phyloP scores from a whole-genome alignment of 768 basidiomycete genomes.

The Clavulina sp. region DNA sequence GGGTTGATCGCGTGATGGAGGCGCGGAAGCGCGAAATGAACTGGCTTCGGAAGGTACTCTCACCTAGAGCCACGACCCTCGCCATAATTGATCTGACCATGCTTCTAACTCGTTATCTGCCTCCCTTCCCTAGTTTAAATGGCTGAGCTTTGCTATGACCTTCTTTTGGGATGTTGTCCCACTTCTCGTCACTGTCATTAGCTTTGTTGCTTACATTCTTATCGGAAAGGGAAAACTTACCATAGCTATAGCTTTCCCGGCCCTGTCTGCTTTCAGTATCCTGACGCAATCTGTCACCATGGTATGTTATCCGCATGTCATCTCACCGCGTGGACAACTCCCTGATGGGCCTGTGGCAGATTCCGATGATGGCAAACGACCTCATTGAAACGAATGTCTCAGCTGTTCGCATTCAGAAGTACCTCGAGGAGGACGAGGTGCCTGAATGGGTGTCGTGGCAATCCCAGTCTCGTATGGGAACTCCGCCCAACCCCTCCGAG shows the following conservation, averaged over 20 bases:
- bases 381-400: slow-evolving; percentile 13
- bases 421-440: slow-evolving; percentile 56
- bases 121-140: not conserved
- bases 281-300: slow-evolving; percentile 23
- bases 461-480: not conserved
- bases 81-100: not conserved
- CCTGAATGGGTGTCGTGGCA: slow-evolving; percentile 35
- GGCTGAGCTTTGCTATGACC: slow-evolving; percentile 34
- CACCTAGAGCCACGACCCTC: no score
- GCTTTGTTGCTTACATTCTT: slow-evolving; percentile 58
- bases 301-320: slow-evolving; percentile 13
- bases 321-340: not conserved
- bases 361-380: not conserved
- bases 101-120: not conserved
- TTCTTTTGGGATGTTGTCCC: slow-evolving; percentile 61
- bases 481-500: not conserved
- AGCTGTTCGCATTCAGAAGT: slow-evolving; percentile 47
- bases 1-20: slow-evolving; percentile 49
- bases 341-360: not conserved
- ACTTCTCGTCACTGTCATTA: slow-evolving; percentile 59
- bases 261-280: not conserved
- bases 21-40: slow-evolving; percentile 52
- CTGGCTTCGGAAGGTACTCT: slow-evolving; percentile 37
- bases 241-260: slow-evolving; percentile 52
- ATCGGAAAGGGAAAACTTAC: slow-evolving; percentile 53